Evolutionary conservation across 176 grass and related monocot genomes (phyloP).

Genomic region (Oryza coarctata): DNA sequence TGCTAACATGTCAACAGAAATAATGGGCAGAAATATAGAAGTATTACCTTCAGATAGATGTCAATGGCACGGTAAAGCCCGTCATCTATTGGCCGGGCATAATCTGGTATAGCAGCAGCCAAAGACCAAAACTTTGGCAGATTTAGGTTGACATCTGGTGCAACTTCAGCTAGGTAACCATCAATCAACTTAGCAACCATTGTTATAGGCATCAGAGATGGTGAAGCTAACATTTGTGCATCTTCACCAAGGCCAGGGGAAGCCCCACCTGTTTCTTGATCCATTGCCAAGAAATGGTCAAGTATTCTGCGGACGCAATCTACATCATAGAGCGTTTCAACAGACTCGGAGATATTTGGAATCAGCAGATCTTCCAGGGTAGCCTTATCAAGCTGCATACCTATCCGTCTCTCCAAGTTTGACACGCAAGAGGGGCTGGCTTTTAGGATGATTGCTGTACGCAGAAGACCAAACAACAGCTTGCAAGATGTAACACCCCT

Average conservation of each 20-base stretch:
- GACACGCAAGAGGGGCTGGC: conserved; percentile 56
- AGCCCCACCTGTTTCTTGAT: conserved; percentile 62
- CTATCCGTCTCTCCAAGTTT: conserved; percentile 87
- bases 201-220: conserved; percentile 51
- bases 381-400: conserved; percentile 83
- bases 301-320: conserved; percentile 71
- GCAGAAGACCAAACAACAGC: conserved; percentile 75
- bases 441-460: conserved; percentile 73
- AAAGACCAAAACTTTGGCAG: conserved; percentile 56
- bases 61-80: conserved; percentile 83
- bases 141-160: conserved; percentile 74
- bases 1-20: background rate
- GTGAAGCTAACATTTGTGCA: conserved; percentile 58
- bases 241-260: conserved; percentile 60
- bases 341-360: conserved; percentile 63
- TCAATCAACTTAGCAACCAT: conserved; percentile 78
- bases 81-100: conserved; percentile 74
- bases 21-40: background rate
- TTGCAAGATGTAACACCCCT: conserved; percentile 66
- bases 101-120: conserved; percentile 75
- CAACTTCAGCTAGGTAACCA: conserved; percentile 87
- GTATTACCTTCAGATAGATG: conserved; percentile 79
- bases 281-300: conserved; percentile 70
- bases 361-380: conserved; percentile 82
- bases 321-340: conserved; percentile 79